These are phyloP conservation scores for Calonectria leucothoes DNA, from an alignment of 2,329 filamentous ascomycete species.

Conservation along the genomic window DNA sequence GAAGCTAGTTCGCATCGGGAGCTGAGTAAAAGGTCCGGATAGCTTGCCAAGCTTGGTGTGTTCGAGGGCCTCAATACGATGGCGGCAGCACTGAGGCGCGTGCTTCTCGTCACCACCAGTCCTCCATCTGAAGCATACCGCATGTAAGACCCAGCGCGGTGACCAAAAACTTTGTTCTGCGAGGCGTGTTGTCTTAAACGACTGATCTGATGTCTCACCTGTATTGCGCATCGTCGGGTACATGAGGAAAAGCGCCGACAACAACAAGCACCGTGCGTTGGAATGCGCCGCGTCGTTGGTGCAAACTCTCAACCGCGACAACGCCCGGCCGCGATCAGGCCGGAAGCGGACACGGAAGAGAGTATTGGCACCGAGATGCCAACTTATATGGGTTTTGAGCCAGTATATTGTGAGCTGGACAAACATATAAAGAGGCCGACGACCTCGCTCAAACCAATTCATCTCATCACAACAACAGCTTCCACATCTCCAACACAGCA, in stretches of 20 bases:
- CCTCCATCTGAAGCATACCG: too few species aligned
- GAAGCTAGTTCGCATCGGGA: not conserved
- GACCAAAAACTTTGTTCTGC: not conserved
- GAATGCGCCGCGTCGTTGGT: constrained; percentile 12
- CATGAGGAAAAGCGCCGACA: not conserved
- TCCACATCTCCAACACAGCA: not conserved
- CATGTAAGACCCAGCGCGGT: not conserved
- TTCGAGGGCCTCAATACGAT: not conserved
- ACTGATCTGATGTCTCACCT: not conserved
- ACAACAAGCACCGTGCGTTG: not conserved
- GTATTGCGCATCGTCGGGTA: not conserved
- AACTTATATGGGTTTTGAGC: not conserved
- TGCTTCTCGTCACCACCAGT: not conserved
- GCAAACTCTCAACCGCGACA: not conserved
- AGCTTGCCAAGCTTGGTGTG: not conserved
- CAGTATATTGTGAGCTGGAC: not conserved
- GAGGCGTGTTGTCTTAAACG: not conserved
- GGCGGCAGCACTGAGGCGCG: not conserved
- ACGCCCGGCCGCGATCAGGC: not conserved
- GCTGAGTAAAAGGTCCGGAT: not conserved
- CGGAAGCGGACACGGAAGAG: not conserved
- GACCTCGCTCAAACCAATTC: not conserved
- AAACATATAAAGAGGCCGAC: not conserved
- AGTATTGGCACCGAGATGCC: not conserved
- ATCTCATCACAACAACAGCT: not conserved